Conservation (phyloP, 768 basidiomycete species). For the Rhizopogon vesiculosus region DNA sequence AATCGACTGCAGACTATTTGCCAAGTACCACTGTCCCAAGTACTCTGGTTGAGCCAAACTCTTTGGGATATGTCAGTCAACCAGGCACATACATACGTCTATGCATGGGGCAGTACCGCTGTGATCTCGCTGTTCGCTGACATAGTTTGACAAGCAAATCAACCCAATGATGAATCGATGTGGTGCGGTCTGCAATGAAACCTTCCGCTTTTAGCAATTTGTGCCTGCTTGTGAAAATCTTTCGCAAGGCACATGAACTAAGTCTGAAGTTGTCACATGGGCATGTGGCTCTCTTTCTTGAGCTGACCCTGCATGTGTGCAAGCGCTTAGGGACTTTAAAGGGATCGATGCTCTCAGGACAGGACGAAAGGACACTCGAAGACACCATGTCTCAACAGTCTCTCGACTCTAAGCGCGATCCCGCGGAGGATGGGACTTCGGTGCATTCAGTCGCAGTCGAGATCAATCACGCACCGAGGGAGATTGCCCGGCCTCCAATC, state of each 20-base stretch:
- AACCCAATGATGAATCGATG: constrained; percentile 1
- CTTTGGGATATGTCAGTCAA: neutral
- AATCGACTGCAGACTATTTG: neutral
- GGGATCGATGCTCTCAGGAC: neutral
- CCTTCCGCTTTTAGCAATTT: neutral
- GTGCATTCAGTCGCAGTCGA: neutral
- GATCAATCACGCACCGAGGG: neutral
- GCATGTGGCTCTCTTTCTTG: neutral
- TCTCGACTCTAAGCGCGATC: constrained; percentile 20
- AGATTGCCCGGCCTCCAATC: constrained; percentile 49
- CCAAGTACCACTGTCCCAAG: neutral
- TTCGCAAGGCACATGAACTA: neutral
- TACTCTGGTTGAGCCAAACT: neutral
- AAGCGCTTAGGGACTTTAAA: neutral
- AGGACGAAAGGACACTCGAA: neutral
- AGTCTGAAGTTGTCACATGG: constrained; percentile 3
- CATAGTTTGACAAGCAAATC: neutral
- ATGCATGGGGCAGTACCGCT: neutral
- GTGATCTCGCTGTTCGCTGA: neutral
- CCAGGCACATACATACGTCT: neutral
- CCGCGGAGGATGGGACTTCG: constrained; percentile 8
- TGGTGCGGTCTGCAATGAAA: neutral
- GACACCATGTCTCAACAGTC: constrained; percentile 12
- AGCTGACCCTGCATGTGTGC: neutral
- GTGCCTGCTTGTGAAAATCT: neutral